Evolutionary conservation across 768 basidiomycete species (phyloP).

Genomic region (Phaeotremella skinneri): DNA sequence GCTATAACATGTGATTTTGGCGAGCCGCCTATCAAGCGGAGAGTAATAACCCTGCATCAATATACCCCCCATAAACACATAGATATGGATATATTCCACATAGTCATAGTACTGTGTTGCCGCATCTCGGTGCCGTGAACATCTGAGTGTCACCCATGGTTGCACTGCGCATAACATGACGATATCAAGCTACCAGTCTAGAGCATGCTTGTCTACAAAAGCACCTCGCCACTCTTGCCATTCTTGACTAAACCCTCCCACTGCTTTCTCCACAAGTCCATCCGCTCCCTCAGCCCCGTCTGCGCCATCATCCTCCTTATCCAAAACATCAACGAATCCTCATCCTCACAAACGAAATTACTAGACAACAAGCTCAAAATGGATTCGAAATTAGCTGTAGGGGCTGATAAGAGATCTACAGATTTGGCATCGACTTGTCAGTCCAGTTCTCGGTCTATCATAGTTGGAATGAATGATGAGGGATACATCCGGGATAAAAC

Average conservation of each 20-base stretch:
- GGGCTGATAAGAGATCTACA: constrained; percentile 77
- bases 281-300: constrained; percentile 67
- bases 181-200: neutral
- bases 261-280: constrained; percentile 72
- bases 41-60: neutral
- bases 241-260: constrained; percentile 61
- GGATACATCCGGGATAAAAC: neutral
- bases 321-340: constrained; percentile 78
- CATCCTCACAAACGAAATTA: constrained; percentile 90
- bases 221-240: constrained; percentile 48
- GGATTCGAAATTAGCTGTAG: constrained; percentile 80
- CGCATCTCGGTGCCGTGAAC: too few relatives aligned
- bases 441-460: neutral
- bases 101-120: too few relatives aligned
- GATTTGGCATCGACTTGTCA: neutral
- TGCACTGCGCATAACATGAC: neutral
- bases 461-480: neutral
- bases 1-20: constrained; percentile 7
- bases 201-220: constrained; percentile 34
- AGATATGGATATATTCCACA: neutral
- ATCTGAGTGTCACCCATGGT: neutral
- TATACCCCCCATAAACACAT: neutral
- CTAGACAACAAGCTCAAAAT: constrained; percentile 86
- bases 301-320: constrained; percentile 62
- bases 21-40: constrained; percentile 1